Percentiles rank a stretch among this genome's conserved stretches.
Conservation (phyloP, 495 filamentous ascomycete species). For the Penicillium lagena region DNA sequence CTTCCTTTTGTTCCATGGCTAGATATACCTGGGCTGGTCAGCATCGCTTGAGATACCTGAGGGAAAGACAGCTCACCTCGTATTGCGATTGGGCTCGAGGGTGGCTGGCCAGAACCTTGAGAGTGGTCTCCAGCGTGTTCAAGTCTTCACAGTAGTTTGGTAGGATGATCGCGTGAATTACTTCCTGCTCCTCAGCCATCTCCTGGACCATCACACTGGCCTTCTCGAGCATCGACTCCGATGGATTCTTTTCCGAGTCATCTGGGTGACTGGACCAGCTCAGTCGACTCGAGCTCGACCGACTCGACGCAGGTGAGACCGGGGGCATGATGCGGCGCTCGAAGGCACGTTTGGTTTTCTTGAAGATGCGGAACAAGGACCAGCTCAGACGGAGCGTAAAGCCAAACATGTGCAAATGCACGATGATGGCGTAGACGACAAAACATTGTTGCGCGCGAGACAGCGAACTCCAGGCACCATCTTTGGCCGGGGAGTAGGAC, state of each 20-base stretch:
- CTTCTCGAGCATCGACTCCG: slow-evolving; percentile 5
- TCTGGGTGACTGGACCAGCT: slow-evolving; percentile 4
- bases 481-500: slow-evolving; percentile 1
- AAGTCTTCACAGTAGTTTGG: slow-evolving; percentile 67
- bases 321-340: slow-evolving; percentile 10
- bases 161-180: slow-evolving; percentile 59
- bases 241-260: slow-evolving; percentile 1
- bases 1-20: slow-evolving; percentile 65
- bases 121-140: slow-evolving; percentile 55
- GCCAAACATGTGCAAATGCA: slow-evolving; percentile 23
- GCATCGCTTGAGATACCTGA: neutral
- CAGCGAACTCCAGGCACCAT: slow-evolving; percentile 11
- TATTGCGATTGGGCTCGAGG: slow-evolving; percentile 55
- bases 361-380: slow-evolving; percentile 17
- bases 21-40: slow-evolving; percentile 48
- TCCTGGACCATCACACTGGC: neutral
- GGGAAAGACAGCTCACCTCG: slow-evolving; percentile 45
- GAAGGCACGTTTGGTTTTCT: slow-evolving; percentile 14
- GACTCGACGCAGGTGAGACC: slow-evolving; percentile 2
- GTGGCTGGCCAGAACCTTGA: slow-evolving; percentile 60
- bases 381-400: slow-evolving; percentile 27
- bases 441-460: slow-evolving; percentile 23
- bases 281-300: slow-evolving; percentile 4
- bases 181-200: slow-evolving; percentile 14
- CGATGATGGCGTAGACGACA: slow-evolving; percentile 21